Conservation (phyloP, 208 protist species). For the Entamoeba invadens region DNA sequence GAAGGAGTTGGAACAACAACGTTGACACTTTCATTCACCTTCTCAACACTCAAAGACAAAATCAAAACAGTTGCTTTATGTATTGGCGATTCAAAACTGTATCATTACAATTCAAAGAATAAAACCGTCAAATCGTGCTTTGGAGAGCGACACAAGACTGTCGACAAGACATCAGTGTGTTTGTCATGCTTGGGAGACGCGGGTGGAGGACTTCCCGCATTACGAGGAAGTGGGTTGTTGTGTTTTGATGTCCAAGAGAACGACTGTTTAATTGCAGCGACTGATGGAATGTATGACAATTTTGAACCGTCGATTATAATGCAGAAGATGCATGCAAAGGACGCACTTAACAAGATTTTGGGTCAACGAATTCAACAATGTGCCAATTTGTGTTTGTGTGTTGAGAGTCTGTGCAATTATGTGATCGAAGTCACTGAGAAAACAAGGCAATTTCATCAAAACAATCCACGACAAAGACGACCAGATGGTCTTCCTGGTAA, state of each 20-base stretch:
- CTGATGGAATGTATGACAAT: neutral
- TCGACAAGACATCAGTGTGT: neutral
- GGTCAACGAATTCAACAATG: neutral
- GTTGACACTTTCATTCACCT: neutral
- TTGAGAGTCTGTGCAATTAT: neutral
- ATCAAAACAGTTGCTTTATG: neutral
- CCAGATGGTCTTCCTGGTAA: neutral
- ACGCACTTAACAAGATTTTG: neutral
- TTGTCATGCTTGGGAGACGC: neutral
- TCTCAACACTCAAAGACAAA: neutral
- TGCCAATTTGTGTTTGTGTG: neutral
- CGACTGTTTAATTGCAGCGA: neutral
- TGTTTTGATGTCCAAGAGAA: neutral
- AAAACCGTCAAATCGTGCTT: neutral
- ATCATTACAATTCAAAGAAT: neutral
- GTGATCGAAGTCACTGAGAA: neutral
- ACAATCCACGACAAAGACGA: neutral
- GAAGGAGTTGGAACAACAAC: too few relatives aligned
- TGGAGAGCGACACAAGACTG: neutral
- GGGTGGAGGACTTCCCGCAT: neutral
- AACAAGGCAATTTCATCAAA: neutral
- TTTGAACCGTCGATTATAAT: neutral
- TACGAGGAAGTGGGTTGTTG: neutral
- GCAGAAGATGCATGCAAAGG: neutral
- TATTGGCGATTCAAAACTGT: neutral